Evolutionary conservation across 2,329 filamentous ascomycete genomes (phyloP).

Genomic region (Ophiocordyceps australis): DNA sequence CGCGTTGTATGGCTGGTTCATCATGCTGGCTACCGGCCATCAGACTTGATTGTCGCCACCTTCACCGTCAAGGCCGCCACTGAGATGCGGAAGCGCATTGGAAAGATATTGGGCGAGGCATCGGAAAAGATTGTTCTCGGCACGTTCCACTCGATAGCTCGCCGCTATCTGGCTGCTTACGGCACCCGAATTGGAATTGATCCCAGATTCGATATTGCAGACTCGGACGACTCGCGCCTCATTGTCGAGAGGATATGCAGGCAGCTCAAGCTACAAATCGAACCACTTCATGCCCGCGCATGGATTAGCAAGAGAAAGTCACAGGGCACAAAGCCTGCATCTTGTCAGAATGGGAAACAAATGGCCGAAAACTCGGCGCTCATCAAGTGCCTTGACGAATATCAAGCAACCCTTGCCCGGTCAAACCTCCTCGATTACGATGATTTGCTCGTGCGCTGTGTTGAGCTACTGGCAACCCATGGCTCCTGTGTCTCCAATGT

Average conservation of each 20-base stretch:
- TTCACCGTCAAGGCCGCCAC: constrained; percentile 90
- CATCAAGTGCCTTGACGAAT: constrained; percentile 50
- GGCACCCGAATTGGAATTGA: constrained; percentile 68
- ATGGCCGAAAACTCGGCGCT: constrained; percentile 36
- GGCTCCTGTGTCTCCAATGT: constrained; percentile 78
- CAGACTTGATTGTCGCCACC: constrained; percentile 85
- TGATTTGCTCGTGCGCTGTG: constrained; percentile 71
- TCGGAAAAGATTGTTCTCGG: constrained; percentile 64
- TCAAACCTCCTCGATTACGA: constrained; percentile 89
- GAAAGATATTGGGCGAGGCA: constrained; percentile 60
- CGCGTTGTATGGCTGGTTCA: constrained; percentile 79
- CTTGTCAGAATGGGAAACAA: constrained; percentile 17
- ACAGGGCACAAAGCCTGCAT: constrained; percentile 27
- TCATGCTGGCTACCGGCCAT: constrained; percentile 52
- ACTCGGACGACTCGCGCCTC: constrained; percentile 60
- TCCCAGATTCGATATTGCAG: constrained; percentile 79
- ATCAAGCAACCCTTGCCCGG: constrained; percentile 54
- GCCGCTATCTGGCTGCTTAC: constrained; percentile 69
- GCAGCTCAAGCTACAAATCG: constrained; percentile 46
- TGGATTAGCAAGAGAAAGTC: constrained; percentile 59
- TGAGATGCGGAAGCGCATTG: constrained; percentile 85
- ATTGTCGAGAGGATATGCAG: constrained; percentile 76
- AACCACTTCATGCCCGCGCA: constrained; percentile 49
- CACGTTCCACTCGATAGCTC: constrained; percentile 87
- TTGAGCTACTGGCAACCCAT: constrained; percentile 54